phyloP scores from a whole-genome alignment of 2,329 filamentous ascomycete genomes.

The Sporothrix inflata region DNA sequence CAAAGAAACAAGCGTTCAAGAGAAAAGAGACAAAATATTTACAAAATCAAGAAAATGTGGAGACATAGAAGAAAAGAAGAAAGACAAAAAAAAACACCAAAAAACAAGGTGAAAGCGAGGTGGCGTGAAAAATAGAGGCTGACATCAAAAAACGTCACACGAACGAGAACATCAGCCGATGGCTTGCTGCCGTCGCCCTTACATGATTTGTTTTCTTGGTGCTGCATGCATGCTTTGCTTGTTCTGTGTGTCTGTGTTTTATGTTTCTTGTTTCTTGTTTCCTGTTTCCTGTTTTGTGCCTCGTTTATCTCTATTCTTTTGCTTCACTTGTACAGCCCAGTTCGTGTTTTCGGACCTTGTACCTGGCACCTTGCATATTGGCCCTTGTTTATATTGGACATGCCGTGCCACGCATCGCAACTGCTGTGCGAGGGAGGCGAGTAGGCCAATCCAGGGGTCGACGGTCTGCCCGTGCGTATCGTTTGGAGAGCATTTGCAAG shows the following conservation, averaged over 20 bases:
- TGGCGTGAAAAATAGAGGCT: neutral
- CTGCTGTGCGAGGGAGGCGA: constrained; percentile 13
- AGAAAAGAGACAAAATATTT: neutral
- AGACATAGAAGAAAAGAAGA: neutral
- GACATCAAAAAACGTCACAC: neutral
- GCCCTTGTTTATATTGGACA: neutral
- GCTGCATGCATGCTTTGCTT: neutral
- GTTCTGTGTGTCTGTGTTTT: neutral
- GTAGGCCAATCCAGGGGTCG: neutral
- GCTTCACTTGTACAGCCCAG: neutral
- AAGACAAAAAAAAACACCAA: neutral
- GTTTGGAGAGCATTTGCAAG: neutral
- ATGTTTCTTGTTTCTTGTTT: neutral
- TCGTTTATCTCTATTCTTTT: neutral
- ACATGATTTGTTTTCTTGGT: neutral
- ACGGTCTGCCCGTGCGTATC: neutral
- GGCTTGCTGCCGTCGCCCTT: neutral
- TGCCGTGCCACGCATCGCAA: neutral
- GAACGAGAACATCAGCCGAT: neutral
- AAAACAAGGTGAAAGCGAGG: neutral
- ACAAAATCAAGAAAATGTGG: neutral
- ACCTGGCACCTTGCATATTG: neutral
- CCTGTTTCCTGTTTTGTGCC: neutral
- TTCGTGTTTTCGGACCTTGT: neutral
- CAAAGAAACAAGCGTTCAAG: neutral